phyloP scores from a whole-genome alignment of 495 filamentous ascomycete species.

The Aspergillus sclerotioniger region DNA sequence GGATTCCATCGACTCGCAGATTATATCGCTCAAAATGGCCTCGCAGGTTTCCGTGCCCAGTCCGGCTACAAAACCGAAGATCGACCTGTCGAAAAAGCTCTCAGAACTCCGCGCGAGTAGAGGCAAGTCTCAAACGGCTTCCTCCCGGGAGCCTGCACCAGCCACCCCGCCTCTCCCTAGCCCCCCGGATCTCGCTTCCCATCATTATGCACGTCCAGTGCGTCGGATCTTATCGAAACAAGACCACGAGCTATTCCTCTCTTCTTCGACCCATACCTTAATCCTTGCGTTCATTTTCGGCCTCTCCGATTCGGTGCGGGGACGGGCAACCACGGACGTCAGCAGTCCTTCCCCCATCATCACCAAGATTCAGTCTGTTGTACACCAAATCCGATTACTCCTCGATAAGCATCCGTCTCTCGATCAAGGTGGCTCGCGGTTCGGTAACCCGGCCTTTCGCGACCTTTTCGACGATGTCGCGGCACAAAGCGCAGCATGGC shows the following conservation, averaged over 20 bases:
- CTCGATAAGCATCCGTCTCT: slow-evolving; percentile 69
- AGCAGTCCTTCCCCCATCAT: slow-evolving; percentile 51
- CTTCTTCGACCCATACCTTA: slow-evolving; percentile 74
- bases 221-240: slow-evolving; percentile 74
- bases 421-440: slow-evolving; percentile 83
- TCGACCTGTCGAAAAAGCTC: slow-evolving; percentile 60
- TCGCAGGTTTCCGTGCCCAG: slow-evolving; percentile 18
- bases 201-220: slow-evolving; percentile 62
- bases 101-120: slow-evolving; percentile 66
- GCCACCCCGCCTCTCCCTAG: slow-evolving; percentile 69
- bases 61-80: slow-evolving; percentile 37
- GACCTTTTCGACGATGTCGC: slow-evolving; percentile 73
- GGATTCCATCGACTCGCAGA: neutral
- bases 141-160: slow-evolving; percentile 64
- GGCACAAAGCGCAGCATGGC: slow-evolving; percentile 42
- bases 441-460: slow-evolving; percentile 91
- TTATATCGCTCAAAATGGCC: slow-evolving; percentile 25
- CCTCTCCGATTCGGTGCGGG: slow-evolving; percentile 78
- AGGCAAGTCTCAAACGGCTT: slow-evolving; percentile 48
- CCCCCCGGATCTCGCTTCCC: slow-evolving; percentile 60
- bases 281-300: slow-evolving; percentile 81
- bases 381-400: slow-evolving; percentile 63
- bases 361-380: slow-evolving; percentile 62
- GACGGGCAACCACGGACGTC: slow-evolving; percentile 68
- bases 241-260: slow-evolving; percentile 80